Percentiles rank a stretch among this genome's conserved stretches.
Evolutionary conservation across 1,284 basidiomycete species (phyloP).

Genomic region (Retiboletus flavoniger): DNA sequence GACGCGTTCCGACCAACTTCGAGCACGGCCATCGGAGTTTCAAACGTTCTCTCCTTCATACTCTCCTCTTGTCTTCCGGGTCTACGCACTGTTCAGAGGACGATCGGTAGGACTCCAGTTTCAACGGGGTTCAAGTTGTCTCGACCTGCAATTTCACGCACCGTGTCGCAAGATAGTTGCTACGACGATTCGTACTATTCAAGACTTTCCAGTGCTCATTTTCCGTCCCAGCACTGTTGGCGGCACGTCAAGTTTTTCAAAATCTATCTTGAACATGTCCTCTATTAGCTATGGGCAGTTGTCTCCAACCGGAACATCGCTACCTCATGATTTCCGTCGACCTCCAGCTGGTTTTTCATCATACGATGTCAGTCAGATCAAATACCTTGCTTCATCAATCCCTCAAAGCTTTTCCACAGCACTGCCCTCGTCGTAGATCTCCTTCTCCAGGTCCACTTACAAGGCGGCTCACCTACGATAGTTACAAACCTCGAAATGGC

Average conservation of each 20-base stretch:
- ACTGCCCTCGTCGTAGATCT: conserved; percentile 43
- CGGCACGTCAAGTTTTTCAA: conserved; percentile 6
- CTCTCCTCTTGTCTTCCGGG: conserved; percentile 20
- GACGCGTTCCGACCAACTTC: conserved; percentile 9
- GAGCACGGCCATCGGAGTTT: conserved; percentile 31
- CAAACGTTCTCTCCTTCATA: conserved; percentile 27
- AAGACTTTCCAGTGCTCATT: conserved; percentile 9
- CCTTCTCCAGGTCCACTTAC: conserved; percentile 45
- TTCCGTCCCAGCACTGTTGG: conserved; percentile 7
- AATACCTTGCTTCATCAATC: conserved; percentile 14
- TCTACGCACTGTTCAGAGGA: conserved; percentile 11
- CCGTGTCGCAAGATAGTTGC: conserved; percentile 5
- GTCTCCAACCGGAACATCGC: conserved; percentile 26
- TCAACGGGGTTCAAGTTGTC: not conserved
- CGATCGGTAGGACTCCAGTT: conserved; percentile 7
- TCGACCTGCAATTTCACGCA: conserved; percentile 8
- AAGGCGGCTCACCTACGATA: conserved; percentile 49
- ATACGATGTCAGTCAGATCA: conserved; percentile 37
- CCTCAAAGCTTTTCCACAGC: conserved; percentile 37
- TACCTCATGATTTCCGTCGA: conserved; percentile 33
- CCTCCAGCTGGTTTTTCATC: conserved; percentile 22
- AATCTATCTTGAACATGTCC: conserved; percentile 22
- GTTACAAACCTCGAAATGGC: conserved; percentile 45
- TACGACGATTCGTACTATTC: conserved; percentile 2
- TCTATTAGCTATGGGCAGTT: conserved; percentile 29